Conservation (phyloP, 352 stramenopile species). For the Globisporangium rhizosaccharum region DNA sequence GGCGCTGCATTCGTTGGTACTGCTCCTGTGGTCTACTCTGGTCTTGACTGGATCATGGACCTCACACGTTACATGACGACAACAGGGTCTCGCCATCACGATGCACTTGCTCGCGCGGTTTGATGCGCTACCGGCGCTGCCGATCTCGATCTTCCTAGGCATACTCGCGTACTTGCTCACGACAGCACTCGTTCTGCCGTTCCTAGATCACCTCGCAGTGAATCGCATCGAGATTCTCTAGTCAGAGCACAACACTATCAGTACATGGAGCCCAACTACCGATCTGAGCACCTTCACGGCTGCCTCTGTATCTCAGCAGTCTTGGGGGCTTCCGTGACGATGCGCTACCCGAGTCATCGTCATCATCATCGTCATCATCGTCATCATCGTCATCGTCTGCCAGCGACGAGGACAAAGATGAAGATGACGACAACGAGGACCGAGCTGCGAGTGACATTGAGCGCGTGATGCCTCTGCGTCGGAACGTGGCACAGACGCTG, state of each 20-base stretch:
- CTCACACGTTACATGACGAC: neutral
- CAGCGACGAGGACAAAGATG: constrained; percentile 13
- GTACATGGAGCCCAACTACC: no score
- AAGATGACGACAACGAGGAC: neutral
- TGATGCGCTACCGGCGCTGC: constrained; percentile 91
- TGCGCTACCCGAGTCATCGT: constrained; percentile 14
- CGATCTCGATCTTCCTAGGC: constrained; percentile 92
- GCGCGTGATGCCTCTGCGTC: neutral
- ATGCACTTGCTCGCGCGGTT: constrained; percentile 92
- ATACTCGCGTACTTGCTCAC: constrained; percentile 45
- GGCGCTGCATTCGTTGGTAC: neutral
- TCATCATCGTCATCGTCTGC: no score
- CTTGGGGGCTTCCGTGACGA: constrained; percentile 9
- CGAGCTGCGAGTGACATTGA: no score
- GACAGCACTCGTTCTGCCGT: constrained; percentile 24
- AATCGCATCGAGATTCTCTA: constrained; percentile 7
- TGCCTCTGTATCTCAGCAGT: constrained; percentile 25
- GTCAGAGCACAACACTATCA: neutral
- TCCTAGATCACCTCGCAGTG: constrained; percentile 24
- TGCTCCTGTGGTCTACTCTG: neutral
- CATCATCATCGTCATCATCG: constrained; percentile 24
- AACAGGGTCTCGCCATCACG: constrained; percentile 82
- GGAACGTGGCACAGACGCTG: neutral
- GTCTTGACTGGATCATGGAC: neutral
- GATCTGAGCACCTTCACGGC: constrained; percentile 26